Percentiles rank a stretch among this genome's conserved stretches.
These are phyloP conservation scores for Boletus reticulatus DNA, from an alignment of 768 basidiomycete genomes.

Conservation along the genomic window DNA sequence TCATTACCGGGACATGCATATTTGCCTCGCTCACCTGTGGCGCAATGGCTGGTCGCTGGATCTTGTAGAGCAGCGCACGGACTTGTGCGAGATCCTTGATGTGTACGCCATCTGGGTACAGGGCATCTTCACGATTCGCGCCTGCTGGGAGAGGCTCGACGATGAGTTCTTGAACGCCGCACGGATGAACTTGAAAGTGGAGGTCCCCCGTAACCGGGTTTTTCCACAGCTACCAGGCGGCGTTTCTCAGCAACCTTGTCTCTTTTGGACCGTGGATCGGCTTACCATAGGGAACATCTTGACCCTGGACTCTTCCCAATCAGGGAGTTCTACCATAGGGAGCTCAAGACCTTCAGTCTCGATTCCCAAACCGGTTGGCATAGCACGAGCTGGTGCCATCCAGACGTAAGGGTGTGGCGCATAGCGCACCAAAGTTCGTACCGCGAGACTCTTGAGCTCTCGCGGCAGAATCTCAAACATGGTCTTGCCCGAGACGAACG, in stretches of 20 bases:
- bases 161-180: slow-evolving; percentile 63
- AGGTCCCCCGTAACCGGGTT: slow-evolving; percentile 81
- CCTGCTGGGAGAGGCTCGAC: slow-evolving; percentile 71
- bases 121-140: slow-evolving; percentile 54
- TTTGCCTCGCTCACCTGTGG: slow-evolving; percentile 46
- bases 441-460: slow-evolving; percentile 76
- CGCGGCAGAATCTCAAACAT: slow-evolving; percentile 80
- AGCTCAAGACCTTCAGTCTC: slow-evolving; percentile 76
- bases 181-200: slow-evolving; percentile 90
- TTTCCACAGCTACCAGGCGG: slow-evolving; percentile 70
- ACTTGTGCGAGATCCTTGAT: slow-evolving; percentile 72
- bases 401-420: slow-evolving; percentile 88
- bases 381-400: slow-evolving; percentile 77
- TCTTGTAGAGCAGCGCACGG: slow-evolving; percentile 72
- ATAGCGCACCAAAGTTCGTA: slow-evolving; percentile 72
- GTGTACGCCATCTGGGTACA: slow-evolving; percentile 82
- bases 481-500: slow-evolving; percentile 74
- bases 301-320: slow-evolving; percentile 76
- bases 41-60: slow-evolving; percentile 88
- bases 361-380: slow-evolving; percentile 80
- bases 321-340: slow-evolving; percentile 62
- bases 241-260: not conserved
- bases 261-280: not conserved
- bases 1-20: not conserved
- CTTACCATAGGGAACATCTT: slow-evolving; percentile 68